phyloP scores from a whole-genome alignment of 2,329 filamentous ascomycete genomes.

The Botryosphaeria dothidea region DNA sequence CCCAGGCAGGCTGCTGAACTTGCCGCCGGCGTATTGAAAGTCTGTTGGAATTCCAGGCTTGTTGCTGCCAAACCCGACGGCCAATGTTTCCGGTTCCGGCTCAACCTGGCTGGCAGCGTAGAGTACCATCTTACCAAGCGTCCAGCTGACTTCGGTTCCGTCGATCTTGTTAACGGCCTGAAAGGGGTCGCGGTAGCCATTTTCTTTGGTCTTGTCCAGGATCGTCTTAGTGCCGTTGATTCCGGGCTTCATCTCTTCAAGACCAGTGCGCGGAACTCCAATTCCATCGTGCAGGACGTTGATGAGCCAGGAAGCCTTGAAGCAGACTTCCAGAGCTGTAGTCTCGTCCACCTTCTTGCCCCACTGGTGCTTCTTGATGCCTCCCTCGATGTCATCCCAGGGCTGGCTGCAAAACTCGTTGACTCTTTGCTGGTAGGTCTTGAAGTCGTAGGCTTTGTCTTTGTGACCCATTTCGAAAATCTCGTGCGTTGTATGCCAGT shows the following conservation, averaged over 20 bases:
- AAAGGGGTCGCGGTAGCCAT: constrained; percentile 81
- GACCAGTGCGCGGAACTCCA: constrained; percentile 80
- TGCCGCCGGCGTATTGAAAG: constrained; percentile 76
- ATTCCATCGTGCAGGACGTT: constrained; percentile 96
- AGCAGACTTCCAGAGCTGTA: constrained; percentile 84
- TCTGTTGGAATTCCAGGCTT: constrained; percentile 66
- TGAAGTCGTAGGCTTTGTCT: constrained; percentile 81
- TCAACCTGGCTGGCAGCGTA: constrained; percentile 85
- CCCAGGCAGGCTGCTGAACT: constrained; percentile 44
- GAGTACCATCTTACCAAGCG: constrained; percentile 91
- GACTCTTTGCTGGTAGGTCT: constrained; percentile 83
- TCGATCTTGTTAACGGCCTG: constrained; percentile 91
- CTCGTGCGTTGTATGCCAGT: constrained; percentile 97
- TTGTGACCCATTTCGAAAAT: constrained; percentile 80
- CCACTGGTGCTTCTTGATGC: constrained; percentile 66
- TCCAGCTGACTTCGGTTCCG: constrained; percentile 94
- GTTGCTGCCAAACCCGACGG: constrained; percentile 94
- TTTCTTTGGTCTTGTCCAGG: constrained; percentile 67
- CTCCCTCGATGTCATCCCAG: constrained; percentile 74
- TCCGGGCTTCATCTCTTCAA: constrained; percentile 62
- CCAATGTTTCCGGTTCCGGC: constrained; percentile 54
- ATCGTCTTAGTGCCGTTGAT: constrained; percentile 74
- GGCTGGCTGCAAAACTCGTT: constrained; percentile 80
- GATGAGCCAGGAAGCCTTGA: constrained; percentile 97
- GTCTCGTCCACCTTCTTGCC: constrained; percentile 72